phyloP scores from a whole-genome alignment of 2,329 filamentous ascomycete genomes.

The Diaporthe nobilis region DNA sequence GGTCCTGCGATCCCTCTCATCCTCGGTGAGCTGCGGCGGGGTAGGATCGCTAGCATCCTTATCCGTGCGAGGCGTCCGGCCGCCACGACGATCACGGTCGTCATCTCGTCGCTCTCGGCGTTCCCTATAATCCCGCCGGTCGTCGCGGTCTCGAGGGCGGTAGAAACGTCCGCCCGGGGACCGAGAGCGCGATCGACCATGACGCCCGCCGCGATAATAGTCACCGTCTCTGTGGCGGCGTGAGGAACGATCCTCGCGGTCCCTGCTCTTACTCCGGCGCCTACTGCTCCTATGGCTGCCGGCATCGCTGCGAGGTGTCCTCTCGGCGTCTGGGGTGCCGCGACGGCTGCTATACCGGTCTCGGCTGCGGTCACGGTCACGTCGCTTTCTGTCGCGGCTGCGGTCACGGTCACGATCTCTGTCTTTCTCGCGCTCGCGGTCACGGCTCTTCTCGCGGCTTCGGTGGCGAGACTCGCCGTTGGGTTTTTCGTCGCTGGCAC shows the following conservation, averaged over 20 bases:
- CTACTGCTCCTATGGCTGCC: constrained; percentile 88
- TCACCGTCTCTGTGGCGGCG: constrained; percentile 82
- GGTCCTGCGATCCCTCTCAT: constrained; percentile 95
- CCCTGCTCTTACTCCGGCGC: constrained; percentile 83
- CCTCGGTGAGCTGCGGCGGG: constrained; percentile 82
- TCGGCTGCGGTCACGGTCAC: constrained; percentile 64
- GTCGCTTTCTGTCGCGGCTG: constrained; percentile 67
- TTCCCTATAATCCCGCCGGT: constrained; percentile 59
- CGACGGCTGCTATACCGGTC: constrained; percentile 65
- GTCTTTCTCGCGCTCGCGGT: constrained; percentile 63
- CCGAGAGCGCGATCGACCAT: constrained; percentile 78
- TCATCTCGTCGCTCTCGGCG: constrained; percentile 59
- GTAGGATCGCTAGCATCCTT: constrained; percentile 71
- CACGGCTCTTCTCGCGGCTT: constrained; percentile 45
- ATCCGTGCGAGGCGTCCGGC: constrained; percentile 57
- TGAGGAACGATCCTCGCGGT: constrained; percentile 80
- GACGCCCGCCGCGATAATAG: constrained; percentile 76
- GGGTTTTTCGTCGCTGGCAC: constrained; percentile 70
- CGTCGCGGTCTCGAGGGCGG: constrained; percentile 64
- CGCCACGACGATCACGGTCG: constrained; percentile 64
- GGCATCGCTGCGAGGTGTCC: constrained; percentile 81
- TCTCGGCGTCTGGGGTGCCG: constrained; percentile 72
- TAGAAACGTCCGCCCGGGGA: constrained; percentile 74
- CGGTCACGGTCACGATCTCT: constrained; percentile 70
- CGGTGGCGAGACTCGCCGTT: constrained; percentile 65